phyloP scores from a whole-genome alignment of 2,329 filamentous ascomycete species.

The Xylariales sp. region DNA sequence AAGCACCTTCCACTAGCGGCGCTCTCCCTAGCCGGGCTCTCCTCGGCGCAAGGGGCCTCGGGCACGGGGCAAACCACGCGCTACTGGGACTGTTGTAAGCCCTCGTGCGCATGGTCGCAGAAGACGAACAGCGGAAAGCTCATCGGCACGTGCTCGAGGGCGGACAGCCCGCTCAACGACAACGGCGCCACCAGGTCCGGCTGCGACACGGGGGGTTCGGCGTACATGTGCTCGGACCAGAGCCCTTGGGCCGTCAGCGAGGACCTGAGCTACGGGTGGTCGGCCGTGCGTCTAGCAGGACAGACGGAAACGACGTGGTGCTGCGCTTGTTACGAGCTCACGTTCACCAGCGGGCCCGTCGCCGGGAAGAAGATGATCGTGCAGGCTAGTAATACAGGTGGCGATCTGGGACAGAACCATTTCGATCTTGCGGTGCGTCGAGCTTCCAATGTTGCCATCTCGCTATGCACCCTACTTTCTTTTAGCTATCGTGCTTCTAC shows the following conservation, averaged over 20 bases:
- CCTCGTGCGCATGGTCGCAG: conserved; percentile 70
- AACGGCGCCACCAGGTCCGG: conserved; percentile 59
- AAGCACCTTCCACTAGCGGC: conserved; percentile 36
- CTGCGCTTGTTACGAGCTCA: conserved; percentile 72
- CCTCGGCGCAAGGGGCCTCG: conserved; percentile 44
- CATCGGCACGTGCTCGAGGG: conserved; percentile 65
- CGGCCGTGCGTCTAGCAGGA: conserved; percentile 67
- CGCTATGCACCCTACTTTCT: neutral
- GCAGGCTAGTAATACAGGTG: conserved; percentile 70
- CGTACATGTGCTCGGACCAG: conserved; percentile 72
- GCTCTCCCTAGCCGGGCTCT: conserved; percentile 35
- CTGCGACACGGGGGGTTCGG: conserved; percentile 65
- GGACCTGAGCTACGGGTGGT: conserved; percentile 71
- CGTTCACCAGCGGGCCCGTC: conserved; percentile 66
- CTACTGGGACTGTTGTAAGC: conserved; percentile 78
- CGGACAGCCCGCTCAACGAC: conserved; percentile 65
- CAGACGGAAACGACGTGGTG: conserved; percentile 71
- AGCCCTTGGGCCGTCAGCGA: conserved; percentile 71
- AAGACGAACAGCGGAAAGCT: conserved; percentile 66
- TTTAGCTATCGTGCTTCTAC: no score
- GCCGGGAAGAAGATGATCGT: conserved; percentile 69
- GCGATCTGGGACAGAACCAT: conserved; percentile 64
- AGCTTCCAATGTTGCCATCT: neutral
- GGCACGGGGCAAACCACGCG: conserved; percentile 52
- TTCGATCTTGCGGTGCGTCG: conserved; percentile 62